phyloP scores from a whole-genome alignment of 768 basidiomycete species.

The Termitomyces bulborhizus region DNA sequence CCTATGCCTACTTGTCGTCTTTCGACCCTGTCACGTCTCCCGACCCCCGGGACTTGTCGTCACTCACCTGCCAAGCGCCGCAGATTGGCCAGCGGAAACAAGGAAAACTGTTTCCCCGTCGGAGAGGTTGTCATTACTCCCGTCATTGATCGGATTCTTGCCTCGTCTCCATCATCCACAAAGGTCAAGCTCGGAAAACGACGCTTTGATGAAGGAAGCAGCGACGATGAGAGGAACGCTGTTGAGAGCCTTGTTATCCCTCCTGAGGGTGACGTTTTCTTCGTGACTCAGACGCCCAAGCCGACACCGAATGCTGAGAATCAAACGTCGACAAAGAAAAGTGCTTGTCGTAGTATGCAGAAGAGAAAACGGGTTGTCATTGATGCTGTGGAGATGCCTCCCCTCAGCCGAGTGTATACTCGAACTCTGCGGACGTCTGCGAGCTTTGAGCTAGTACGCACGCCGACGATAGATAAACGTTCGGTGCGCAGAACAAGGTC shows the following conservation, averaged over 20 bases:
- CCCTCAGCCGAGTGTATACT: slow-evolving; percentile 8
- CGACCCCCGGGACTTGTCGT: slow-evolving; percentile 25
- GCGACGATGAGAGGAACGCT: slow-evolving; percentile 25
- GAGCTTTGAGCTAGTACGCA: slow-evolving; percentile 2
- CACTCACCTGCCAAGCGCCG: slow-evolving; percentile 31
- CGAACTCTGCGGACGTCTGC: slow-evolving; percentile 4
- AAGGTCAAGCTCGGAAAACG: slow-evolving; percentile 37
- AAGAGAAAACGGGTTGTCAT: slow-evolving; percentile 37
- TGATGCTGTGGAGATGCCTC: slow-evolving; percentile 19
- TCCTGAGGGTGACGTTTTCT: slow-evolving; percentile 11
- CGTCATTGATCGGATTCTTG: slow-evolving; percentile 39
- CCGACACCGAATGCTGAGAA: background rate
- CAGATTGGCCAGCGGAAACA: slow-evolving; percentile 31
- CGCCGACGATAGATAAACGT: background rate
- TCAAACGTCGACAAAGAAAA: background rate
- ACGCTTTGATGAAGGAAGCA: slow-evolving; percentile 29
- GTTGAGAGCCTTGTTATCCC: slow-evolving; percentile 7
- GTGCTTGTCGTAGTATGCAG: slow-evolving; percentile 3
- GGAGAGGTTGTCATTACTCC: slow-evolving; percentile 20
- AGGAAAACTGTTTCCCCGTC: slow-evolving; percentile 54
- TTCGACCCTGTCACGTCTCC: slow-evolving; percentile 14
- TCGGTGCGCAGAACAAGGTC: slow-evolving; percentile 3
- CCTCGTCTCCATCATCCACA: slow-evolving; percentile 20
- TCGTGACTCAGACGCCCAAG: background rate
- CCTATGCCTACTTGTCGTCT: slow-evolving; percentile 13